Percentiles rank a stretch among this genome's conserved stretches.
These are phyloP conservation scores for Diacronema lutheri DNA, from an alignment of 78 protist genomes.

Conservation along the genomic window DNA sequence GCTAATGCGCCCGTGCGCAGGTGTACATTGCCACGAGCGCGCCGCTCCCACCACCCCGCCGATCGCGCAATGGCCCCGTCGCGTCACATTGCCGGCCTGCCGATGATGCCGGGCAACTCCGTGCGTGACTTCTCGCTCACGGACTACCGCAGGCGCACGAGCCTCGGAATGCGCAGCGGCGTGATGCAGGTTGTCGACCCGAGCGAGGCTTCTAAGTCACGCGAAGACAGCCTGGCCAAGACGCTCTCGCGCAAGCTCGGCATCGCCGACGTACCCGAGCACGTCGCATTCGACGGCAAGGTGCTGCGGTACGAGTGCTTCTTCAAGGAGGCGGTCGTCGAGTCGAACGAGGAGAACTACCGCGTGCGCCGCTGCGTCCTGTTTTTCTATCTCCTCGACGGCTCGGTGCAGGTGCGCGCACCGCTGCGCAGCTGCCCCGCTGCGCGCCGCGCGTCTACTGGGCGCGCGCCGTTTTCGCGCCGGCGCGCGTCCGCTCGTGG, in stretches of 20 bases:
- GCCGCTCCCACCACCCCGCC: too few relatives aligned
- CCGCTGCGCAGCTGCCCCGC: too few relatives aligned
- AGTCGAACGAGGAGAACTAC: not conserved
- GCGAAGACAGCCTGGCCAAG: not conserved
- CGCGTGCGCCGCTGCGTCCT: slow-evolving; percentile 29
- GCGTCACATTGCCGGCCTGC: not conserved
- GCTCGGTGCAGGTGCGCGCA: slow-evolving; percentile 46
- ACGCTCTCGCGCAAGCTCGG: not conserved
- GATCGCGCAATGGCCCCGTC: too few relatives aligned
- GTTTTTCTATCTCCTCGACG: slow-evolving; percentile 53
- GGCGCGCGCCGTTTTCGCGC: too few relatives aligned
- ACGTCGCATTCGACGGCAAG: slow-evolving; percentile 12
- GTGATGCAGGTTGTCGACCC: too few relatives aligned
- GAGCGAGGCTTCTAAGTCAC: too few relatives aligned
- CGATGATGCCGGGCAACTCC: not conserved
- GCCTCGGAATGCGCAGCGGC: too few relatives aligned
- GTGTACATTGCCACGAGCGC: too few relatives aligned
- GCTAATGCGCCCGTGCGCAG: too few relatives aligned
- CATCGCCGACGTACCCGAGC: not conserved
- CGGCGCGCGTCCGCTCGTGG: too few relatives aligned
- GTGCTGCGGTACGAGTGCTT: slow-evolving; percentile 19
- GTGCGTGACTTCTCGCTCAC: not conserved
- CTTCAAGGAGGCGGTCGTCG: slow-evolving; percentile 19
- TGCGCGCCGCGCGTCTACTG: too few relatives aligned
- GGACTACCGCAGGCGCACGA: not conserved